Conservation (phyloP, 2,329 filamentous ascomycete species). For the Clarireedia monteithiana region DNA sequence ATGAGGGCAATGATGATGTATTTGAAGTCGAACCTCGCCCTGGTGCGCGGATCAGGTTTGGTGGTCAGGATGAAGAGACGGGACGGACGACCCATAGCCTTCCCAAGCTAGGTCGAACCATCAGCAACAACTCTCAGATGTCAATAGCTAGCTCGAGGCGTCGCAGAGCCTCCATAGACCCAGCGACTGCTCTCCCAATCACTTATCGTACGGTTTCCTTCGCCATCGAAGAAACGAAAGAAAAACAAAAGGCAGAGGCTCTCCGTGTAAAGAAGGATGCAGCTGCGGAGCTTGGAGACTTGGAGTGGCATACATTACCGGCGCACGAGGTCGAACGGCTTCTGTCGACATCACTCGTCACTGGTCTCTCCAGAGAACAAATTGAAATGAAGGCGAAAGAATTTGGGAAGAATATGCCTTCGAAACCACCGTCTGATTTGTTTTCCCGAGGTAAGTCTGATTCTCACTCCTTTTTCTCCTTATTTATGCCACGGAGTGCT, state of each 20-base stretch:
- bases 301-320: constrained; percentile 60
- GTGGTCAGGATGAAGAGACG: constrained; percentile 9
- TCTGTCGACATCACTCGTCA: constrained; percentile 44
- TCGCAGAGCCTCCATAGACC: constrained; percentile 29
- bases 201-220: constrained; percentile 48
- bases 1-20: constrained; percentile 8
- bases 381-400: constrained; percentile 44
- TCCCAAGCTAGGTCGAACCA: constrained; percentile 12
- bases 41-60: constrained; percentile 12
- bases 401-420: constrained; percentile 59
- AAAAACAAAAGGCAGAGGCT: constrained; percentile 34
- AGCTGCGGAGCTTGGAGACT: constrained; percentile 46
- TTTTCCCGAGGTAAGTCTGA: constrained; percentile 34
- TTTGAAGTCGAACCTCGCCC: constrained; percentile 11
- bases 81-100: neutral
- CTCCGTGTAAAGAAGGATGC: constrained; percentile 35
- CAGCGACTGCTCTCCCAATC: constrained; percentile 37
- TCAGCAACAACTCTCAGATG: constrained; percentile 12
- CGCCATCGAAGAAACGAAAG: constrained; percentile 47
- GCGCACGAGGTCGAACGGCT: constrained; percentile 49
- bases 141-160: constrained; percentile 13
- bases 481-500: neutral
- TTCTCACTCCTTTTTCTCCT: neutral
- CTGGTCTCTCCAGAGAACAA: constrained; percentile 53
- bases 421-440: constrained; percentile 53